Base-by-base conservation (phyloP, 179 eudicot species). In the Drosera spatulata region DNA sequence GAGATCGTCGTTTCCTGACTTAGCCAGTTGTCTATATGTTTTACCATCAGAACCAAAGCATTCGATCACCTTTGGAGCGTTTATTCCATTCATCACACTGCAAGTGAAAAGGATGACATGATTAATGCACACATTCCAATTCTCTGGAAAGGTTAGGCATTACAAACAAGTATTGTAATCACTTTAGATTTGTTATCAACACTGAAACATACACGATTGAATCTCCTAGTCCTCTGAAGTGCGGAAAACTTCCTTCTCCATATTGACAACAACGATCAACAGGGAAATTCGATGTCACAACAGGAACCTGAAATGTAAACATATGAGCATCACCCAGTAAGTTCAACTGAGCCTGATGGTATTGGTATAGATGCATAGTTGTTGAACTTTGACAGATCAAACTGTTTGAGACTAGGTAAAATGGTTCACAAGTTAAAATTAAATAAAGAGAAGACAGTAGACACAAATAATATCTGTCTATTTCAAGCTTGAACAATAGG, bases 31-130 rank as follows among this genome's bases (percentile, higher is more conserved):
- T 55, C 87, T 84, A 61, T 93, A 93, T 66, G 71, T 86, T 73
- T 81, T 86, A 65, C 99, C 99, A 69, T 93, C 95, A 48, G 99
- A 93, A 63, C 97, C 99, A 48, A 79, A 79, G 82, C 99, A 89
- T 65, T 84, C 94, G 63, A 93, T 93, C 69, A 86, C 95, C 73
- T 93, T 93, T 40, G 99, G 99, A 77, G 99, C 99, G 83, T 93
- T 93, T 75, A 93, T 90, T 58, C 99, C 99, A 75, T 86, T 90
- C 99, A 93, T 93, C 68, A 93, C 83, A 75, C 99, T 93, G 82
- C 73, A 64, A 56, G 46, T 46, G 42, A 59, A 75, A 6, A 15
- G 22, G 53, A 71, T 41, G 14, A 45, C 42, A 22, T 59, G 41
- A 10, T 13, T 10, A 39, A 14, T 39, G 6, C 8, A 12, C 42